Base-by-base conservation (phyloP, 2,329 filamentous ascomycete genomes). In the Calonectria multiphialidica region DNA sequence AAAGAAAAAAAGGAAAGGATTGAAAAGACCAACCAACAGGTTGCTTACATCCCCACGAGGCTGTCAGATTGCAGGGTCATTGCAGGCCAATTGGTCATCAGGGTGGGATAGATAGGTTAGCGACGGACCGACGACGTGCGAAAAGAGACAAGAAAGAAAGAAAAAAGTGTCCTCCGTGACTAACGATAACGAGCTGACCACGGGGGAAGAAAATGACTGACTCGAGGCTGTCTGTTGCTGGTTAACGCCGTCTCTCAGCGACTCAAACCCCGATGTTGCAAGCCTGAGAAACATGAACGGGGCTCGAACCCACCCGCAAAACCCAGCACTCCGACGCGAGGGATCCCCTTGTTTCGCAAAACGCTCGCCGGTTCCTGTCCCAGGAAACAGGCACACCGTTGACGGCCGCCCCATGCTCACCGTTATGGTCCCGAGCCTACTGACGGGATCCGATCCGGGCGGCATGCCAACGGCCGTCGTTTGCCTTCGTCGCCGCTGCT, bases 401-500 rank as follows among this genome's bases (percentile, higher is more conserved):
- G 53, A 28, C 13, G n/a, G 30, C 50, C 50, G 53, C 33, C 53
- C 53, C 53, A 40, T 59, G 33, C n/a, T 33, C 53, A 59, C 53
- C 53, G 53, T 40, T 33, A 28, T 59, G 33, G 53, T 35, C n/a
- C 45, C 23, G 42, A 21, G 42, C 28, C 68, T 53, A 59, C 55
- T 37, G 49, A 37, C 68, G 40, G 53, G 44, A 44, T 53, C 62
- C 35, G 68, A 45, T 63, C 62, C 55, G 45, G 55, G 57, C 53
- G 45, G 37, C 15, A 53, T n/a, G 61, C 42, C 45, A 45, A 66
- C 68, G 68, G 61, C 33, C 53, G 16, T 61, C 28, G 62, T 47
- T 9, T 45, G 50, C 47, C 47, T 61, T 70, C 50, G 30, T 49
- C 23, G 49, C 16, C 42, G 30, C 30, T 30, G 37, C 21, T 63